Base-by-base conservation (phyloP, 495 filamentous ascomycete species). In the Parmelia sp. region DNA sequence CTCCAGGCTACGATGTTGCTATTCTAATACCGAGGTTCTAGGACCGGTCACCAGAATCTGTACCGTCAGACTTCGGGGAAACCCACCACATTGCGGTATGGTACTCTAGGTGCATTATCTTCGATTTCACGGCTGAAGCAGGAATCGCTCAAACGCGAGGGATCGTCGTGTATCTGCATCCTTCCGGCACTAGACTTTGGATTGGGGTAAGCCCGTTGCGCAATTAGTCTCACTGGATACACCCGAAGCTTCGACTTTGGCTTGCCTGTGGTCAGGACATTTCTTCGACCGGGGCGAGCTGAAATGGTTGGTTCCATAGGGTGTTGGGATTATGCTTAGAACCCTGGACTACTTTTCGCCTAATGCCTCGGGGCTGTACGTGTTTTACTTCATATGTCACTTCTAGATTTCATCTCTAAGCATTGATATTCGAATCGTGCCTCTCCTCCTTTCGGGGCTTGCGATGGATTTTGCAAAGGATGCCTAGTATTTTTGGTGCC, bases 401-500 rank as follows among this genome's bases (percentile, higher is more conserved):
- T 40, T 33, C 55, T 62, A 51, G 31, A 59, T 59, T 44, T 60
- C 51, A 58, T 49, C 36, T 33, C 35, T 40, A 51, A 62, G 44
- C 58, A 55, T 27, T 61, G 56, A 56, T 59, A 49, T 56, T 44
- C 51, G 36, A 47, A 31, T 58, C 37, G 44, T 68, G 58, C 63
- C 66, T 63, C 35, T 63, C 63, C 59, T 53, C 39, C 53, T 23
- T 0, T 63, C 66, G 66, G 66, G 61, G 35, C 25, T 39, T 51
- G 66, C 66, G 66, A 68, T 40, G 63, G 51, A 65, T 65, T 62
- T 51, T 31, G 44, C 23, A 65, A 59, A 60, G 49, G 66, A 62
- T 62, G 66, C 66, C 66, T 68, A 68, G 55, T 60, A 55, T 45
- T 47, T 39, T 53, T 27, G 66, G 57, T 65, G 66, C 66, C 66